Evolutionary conservation across 2,329 filamentous ascomycete genomes (phyloP).

Genomic region (Colletotrichum spaethianum): DNA sequence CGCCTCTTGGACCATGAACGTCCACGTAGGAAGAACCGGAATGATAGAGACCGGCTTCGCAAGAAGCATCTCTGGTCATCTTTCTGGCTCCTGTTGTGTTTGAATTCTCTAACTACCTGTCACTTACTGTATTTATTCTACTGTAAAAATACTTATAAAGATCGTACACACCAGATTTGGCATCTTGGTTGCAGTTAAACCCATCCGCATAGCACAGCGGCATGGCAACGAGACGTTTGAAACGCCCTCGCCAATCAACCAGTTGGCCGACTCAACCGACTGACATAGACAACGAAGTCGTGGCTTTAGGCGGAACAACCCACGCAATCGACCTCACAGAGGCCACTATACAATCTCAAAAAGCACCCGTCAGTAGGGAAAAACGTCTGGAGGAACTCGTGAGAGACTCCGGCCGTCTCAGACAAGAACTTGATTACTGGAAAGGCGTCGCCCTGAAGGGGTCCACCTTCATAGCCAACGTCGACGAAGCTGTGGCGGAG

Average conservation of each 20-base stretch:
- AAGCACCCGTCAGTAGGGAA: slow-evolving; percentile 4
- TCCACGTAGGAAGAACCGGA: too few species aligned
- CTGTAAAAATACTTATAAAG: background rate
- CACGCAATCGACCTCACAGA: slow-evolving; percentile 9
- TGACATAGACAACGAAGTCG: slow-evolving; percentile 14
- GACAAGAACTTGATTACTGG: slow-evolving; percentile 8
- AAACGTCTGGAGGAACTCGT: slow-evolving; percentile 62
- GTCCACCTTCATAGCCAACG: too few species aligned
- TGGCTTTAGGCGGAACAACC: background rate
- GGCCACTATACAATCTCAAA: slow-evolving; percentile 6
- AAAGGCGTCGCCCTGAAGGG: too few species aligned
- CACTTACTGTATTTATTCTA: background rate
- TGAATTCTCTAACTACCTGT: background rate
- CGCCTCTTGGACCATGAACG: background rate
- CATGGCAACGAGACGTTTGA: slow-evolving; percentile 1
- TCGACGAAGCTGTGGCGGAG: too few species aligned
- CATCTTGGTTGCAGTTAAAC: background rate
- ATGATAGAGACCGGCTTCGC: too few species aligned
- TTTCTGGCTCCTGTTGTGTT: too few species aligned
- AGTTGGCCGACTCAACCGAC: background rate
- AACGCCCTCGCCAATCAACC: slow-evolving; percentile 6
- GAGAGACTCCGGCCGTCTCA: slow-evolving; percentile 4
- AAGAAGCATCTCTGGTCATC: too few species aligned
- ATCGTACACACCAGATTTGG: background rate
- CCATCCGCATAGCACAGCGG: background rate